These are phyloP conservation scores for Xylaria arbuscula DNA, from an alignment of 2,329 filamentous ascomycete species.

Conservation along the genomic window DNA sequence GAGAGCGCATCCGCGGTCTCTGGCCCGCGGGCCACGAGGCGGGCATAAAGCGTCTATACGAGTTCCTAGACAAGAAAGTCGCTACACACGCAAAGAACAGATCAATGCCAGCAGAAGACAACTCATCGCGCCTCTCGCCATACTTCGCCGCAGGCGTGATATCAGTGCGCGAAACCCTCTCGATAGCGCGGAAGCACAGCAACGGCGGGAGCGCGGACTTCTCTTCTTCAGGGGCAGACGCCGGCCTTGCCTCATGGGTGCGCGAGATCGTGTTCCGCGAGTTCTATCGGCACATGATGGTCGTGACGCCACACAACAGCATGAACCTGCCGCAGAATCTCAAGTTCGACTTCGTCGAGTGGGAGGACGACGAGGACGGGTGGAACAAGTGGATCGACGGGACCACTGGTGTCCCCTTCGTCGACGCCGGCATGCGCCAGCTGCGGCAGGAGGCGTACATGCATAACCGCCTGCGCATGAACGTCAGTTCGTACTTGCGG, in stretches of 20 bases:
- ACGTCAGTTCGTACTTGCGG: background rate
- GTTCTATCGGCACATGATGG: constrained; percentile 1
- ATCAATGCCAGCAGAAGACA: background rate
- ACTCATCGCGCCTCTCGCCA: background rate
- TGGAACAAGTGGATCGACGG: background rate
- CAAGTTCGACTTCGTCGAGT: constrained; percentile 4
- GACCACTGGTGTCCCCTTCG: background rate
- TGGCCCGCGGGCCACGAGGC: constrained; percentile 2
- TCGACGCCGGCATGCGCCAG: constrained; percentile 6
- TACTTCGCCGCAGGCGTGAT: constrained; percentile 4
- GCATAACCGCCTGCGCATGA: constrained; percentile 1
- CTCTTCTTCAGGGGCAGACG: background rate
- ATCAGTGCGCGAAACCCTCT: background rate
- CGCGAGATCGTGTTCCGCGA: constrained; percentile 3
- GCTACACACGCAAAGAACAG: background rate
- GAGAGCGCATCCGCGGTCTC: background rate
- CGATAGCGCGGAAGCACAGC: background rate
- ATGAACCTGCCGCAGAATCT: constrained; percentile 9
- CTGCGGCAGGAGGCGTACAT: background rate
- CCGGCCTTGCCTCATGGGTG: background rate
- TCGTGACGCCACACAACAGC: background rate
- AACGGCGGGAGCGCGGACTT: constrained; percentile 1
- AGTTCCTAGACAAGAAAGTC: background rate
- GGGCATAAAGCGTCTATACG: background rate
- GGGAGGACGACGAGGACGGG: background rate